These are phyloP conservation scores for Microbotryum scabiosae DNA, from an alignment of 1,284 basidiomycete species.

Conservation along the genomic window DNA sequence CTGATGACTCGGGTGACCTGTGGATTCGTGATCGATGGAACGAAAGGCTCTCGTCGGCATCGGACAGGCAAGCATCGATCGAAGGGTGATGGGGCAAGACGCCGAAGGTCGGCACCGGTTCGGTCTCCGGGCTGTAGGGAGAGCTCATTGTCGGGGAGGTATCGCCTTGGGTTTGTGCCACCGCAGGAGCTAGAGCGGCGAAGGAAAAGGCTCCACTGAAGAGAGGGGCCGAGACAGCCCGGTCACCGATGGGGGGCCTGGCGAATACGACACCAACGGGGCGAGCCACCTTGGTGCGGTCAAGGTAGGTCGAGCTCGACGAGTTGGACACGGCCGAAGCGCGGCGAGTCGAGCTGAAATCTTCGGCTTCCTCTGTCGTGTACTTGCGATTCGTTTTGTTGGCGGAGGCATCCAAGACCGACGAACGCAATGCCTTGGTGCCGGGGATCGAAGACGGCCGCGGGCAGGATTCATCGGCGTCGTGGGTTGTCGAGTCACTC, in stretches of 20 bases:
- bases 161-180: constrained; percentile 7
- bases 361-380: neutral
- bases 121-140: no score
- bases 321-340: constrained; percentile 10
- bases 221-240: constrained; percentile 23
- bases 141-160: constrained; percentile 12
- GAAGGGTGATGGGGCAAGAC: no score
- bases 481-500: neutral
- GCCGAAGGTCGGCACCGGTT: no score
- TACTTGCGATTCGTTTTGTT: neutral
- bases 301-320: constrained; percentile 6
- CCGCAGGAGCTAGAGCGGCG: neutral
- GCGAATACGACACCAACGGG: neutral
- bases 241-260: constrained; percentile 21
- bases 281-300: neutral
- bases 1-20: no score
- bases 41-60: no score
- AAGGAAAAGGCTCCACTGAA: constrained; percentile 2
- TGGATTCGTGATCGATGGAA: no score
- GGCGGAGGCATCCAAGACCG: constrained; percentile 8
- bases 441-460: neutral
- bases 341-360: constrained; percentile 3
- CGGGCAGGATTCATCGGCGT: neutral
- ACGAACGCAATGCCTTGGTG: constrained; percentile 13
- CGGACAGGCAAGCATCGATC: no score